Conservation (phyloP, 306 rosid genomes). For the Crataegus laevigata region DNA sequence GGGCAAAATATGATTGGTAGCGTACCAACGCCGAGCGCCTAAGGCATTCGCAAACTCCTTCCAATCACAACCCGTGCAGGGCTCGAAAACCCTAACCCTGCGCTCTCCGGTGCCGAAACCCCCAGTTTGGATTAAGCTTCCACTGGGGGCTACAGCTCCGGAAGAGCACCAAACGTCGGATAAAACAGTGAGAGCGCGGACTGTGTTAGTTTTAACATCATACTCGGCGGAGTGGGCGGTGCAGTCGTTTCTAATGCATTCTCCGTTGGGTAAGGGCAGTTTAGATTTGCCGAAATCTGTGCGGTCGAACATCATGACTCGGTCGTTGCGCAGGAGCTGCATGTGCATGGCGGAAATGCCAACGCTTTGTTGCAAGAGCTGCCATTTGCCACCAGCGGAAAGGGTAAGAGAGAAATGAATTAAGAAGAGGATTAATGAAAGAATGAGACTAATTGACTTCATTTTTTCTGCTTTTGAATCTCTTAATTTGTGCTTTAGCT, state of each 20-base stretch:
- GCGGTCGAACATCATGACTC: slow-evolving; percentile 62
- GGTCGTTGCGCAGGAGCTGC: slow-evolving; percentile 66
- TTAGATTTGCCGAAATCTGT: slow-evolving; percentile 76
- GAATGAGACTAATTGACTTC: background rate
- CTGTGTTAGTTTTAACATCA: slow-evolving; percentile 42
- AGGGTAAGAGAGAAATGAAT: background rate
- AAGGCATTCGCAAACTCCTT: slow-evolving; percentile 18
- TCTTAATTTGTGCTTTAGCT: background rate
- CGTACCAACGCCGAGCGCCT: slow-evolving; percentile 40
- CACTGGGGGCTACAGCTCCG: slow-evolving; percentile 34
- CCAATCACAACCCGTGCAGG: slow-evolving; percentile 51
- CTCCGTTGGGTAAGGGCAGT: slow-evolving; percentile 31
- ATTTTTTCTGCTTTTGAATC: background rate
- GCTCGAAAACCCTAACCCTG: slow-evolving; percentile 18
- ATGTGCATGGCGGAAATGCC: slow-evolving; percentile 93
- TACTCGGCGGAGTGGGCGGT: slow-evolving; percentile 75
- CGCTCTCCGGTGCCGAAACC: slow-evolving; percentile 52
- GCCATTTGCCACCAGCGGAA: slow-evolving; percentile 43
- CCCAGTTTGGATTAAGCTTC: slow-evolving; percentile 57
- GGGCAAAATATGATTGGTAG: slow-evolving; percentile 52
- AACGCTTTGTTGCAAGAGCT: slow-evolving; percentile 20
- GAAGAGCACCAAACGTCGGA: slow-evolving; percentile 85
- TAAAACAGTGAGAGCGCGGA: slow-evolving; percentile 50
- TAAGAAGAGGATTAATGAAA: background rate
- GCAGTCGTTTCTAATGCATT: slow-evolving; percentile 43